phyloP scores from a whole-genome alignment of 768 basidiomycete genomes.

The Suillus variegatus region DNA sequence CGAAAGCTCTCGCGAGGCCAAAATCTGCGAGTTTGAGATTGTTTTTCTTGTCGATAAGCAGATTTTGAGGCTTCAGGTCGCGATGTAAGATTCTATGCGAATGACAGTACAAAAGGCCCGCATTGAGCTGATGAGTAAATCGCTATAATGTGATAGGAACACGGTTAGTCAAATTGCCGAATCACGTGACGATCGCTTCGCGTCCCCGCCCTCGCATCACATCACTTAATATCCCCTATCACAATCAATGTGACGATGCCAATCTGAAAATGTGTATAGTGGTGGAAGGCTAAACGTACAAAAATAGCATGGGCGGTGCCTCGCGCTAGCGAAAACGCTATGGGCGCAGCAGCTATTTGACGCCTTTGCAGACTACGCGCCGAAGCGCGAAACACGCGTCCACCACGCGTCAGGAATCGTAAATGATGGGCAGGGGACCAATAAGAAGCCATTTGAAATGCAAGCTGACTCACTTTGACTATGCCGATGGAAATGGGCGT shows the following conservation, averaged over 20 bases:
- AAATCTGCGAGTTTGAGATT: conserved; percentile 98
- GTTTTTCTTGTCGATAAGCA: conserved; percentile 85
- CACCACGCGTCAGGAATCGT: conserved; percentile 28
- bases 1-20: conserved; percentile 94
- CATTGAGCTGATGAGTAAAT: conserved; percentile 93
- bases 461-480: conserved; percentile 67
- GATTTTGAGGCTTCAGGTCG: conserved; percentile 95
- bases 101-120: conserved; percentile 92
- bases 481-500: conserved; percentile 72
- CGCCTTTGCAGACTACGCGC: conserved; percentile 14
- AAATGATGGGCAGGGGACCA: conserved; percentile 7
- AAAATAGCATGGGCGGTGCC: neutral
- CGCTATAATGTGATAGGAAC: conserved; percentile 54
- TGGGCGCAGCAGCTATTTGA: conserved; percentile 5
- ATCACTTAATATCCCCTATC: conserved; percentile 17
- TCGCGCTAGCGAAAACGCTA: neutral
- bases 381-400: conserved; percentile 22
- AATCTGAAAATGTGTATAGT: conserved; percentile 8
- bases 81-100: conserved; percentile 96
- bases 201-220: neutral
- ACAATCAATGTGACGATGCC: conserved; percentile 20
- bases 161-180: conserved; percentile 9
- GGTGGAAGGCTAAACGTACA: neutral
- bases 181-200: conserved; percentile 34
- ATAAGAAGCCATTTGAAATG: neutral